Percentiles rank a stretch among this genome's conserved stretches.
phyloP scores from a whole-genome alignment of 495 filamentous ascomycete species.

The Endocarpon pusillum region DNA sequence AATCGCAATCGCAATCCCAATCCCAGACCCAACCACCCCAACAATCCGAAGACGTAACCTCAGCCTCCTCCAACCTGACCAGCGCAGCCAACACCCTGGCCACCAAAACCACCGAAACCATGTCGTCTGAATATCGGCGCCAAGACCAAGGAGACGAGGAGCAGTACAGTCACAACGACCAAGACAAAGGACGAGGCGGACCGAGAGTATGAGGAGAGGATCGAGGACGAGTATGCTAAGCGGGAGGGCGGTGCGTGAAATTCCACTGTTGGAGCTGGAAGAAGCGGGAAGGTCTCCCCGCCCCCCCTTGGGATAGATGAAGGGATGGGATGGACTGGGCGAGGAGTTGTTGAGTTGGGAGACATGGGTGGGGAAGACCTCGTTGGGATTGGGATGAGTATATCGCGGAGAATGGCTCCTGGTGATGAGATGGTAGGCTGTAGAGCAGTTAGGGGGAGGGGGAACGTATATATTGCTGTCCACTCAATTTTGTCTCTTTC shows the following conservation, averaged over 20 bases:
- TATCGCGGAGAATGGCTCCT: too few relatives aligned
- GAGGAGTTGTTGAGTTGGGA: too few relatives aligned
- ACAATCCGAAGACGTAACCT: too few relatives aligned
- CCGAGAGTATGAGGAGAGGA: conserved; percentile 48
- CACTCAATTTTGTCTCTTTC: conserved; percentile 12
- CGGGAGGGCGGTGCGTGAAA: conserved; percentile 47
- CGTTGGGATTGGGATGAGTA: too few relatives aligned
- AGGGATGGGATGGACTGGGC: not conserved
- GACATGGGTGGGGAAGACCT: too few relatives aligned
- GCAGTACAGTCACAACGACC: not conserved
- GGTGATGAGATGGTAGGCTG: too few relatives aligned
- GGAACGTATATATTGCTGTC: conserved; percentile 5
- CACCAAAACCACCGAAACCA: conserved; percentile 2
- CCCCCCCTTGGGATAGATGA: not conserved
- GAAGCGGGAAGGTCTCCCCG: not conserved
- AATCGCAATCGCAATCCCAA: too few relatives aligned
- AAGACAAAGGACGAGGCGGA: conserved; percentile 37
- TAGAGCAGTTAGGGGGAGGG: too few relatives aligned
- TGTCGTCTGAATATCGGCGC: conserved; percentile 1
- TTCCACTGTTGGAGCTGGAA: not conserved
- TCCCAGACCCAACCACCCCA: too few relatives aligned
- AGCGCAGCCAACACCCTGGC: conserved; percentile 1
- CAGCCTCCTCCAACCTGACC: too few relatives aligned
- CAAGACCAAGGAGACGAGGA: not conserved
- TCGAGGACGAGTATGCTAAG: conserved; percentile 68